Base-by-base conservation (phyloP, 805 yeast species). In the Grigorovia humatica region DNA sequence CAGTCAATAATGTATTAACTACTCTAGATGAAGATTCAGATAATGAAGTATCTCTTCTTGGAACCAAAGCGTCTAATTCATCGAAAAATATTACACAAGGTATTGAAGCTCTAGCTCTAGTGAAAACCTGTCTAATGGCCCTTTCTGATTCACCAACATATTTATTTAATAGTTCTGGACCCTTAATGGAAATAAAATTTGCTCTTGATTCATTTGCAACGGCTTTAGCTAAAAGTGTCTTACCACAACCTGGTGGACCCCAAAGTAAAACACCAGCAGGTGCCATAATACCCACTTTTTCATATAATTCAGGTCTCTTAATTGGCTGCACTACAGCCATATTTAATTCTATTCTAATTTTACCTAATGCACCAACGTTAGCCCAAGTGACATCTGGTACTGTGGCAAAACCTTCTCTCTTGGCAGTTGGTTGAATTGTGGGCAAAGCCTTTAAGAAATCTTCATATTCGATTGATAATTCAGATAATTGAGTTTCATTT, bases 241-340 rank as follows among this genome's bases (percentile, higher is more conserved):
- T 93, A 76, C 99, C 99, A 72, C 98, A 93, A 41, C 99, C 99
- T 2, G 99, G 99, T 1, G 99, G 99, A 0, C 99, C 99, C 99
- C 99, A 93, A 75, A 93, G 78, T 27, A 93, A 71, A 1, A 93
- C 99, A 52, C 99, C 99, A 0, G 96, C 89, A 2, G 98, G 98
- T 0, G 97, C 96, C 51, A 88, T 81, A 44, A 93, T 90, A 67
- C 99, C 99, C 11, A 90, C 97, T 53, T 82, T 81, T 56, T 81
- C 82, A 64, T 86, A 93, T 19, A 91, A 70, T 55, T 91, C 97
- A 1, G 99, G 99, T 56, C 87, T 79, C 62, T 84, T 83, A 59
- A 93, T 90, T 0, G 99, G 99, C 66, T 91, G 97, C 1, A 93
- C 99, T 56, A 93, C 88, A 13, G 98, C 96, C 93, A 89, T 88